These are phyloP conservation scores for Colletotrichum cuscutae DNA, from an alignment of 2,329 filamentous ascomycete species.

Conservation along the genomic window DNA sequence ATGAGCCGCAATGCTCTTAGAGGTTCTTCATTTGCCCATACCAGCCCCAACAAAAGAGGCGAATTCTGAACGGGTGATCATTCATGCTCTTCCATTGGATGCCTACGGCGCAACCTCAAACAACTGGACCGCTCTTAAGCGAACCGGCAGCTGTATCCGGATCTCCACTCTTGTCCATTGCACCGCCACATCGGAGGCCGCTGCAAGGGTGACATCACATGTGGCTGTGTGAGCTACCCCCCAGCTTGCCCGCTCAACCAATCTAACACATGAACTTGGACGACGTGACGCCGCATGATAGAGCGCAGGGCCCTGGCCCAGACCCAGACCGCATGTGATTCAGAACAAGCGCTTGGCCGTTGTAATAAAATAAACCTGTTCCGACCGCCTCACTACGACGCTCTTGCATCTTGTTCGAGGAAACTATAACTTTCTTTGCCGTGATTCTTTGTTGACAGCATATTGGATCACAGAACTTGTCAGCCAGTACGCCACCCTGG, in stretches of 20 bases:
- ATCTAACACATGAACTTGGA: slow-evolving; percentile 19
- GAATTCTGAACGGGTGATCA: slow-evolving; percentile 3
- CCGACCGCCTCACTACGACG: slow-evolving; percentile 6
- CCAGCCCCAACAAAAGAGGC: slow-evolving; percentile 11
- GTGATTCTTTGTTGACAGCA: background rate
- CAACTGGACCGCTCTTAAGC: slow-evolving; percentile 20
- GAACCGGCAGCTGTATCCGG: slow-evolving; percentile 21
- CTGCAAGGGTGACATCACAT: slow-evolving; percentile 34
- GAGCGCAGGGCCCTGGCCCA: slow-evolving; percentile 3
- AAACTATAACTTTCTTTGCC: background rate
- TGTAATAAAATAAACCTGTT: slow-evolving; percentile 22
- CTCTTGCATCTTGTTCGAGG: background rate
- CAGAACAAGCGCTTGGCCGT: slow-evolving; percentile 25
- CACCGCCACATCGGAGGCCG: slow-evolving; percentile 33
- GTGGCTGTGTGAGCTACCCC: slow-evolving; percentile 36
- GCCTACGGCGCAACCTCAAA: slow-evolving; percentile 25
- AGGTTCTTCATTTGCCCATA: background rate
- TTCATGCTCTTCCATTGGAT: slow-evolving; percentile 24
- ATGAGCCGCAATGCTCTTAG: background rate
- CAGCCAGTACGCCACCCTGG: slow-evolving; percentile 33
- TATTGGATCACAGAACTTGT: background rate
- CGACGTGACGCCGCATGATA: slow-evolving; percentile 10
- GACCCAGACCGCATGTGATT: slow-evolving; percentile 31
- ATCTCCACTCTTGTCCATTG: background rate
- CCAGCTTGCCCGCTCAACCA: slow-evolving; percentile 17